Conservation (phyloP, 202 grass and related monocot species). For the Sporobolus alterniflorus region DNA sequence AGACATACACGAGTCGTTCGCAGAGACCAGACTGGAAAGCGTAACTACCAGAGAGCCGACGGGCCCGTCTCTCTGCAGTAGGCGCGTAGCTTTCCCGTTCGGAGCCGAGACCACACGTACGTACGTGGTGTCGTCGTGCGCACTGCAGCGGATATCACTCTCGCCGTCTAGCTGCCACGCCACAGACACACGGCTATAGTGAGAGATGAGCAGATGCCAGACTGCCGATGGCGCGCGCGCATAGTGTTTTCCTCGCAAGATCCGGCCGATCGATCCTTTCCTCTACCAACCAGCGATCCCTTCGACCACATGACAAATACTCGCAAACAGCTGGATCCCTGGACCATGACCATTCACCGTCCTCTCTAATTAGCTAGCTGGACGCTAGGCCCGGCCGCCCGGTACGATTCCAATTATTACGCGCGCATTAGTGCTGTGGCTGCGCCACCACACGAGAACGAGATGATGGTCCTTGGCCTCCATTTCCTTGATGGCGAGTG, state of each 20-base stretch:
- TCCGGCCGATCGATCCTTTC: no score
- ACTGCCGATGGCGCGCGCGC: neutral
- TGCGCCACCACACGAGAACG: neutral
- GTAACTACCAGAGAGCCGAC: no score
- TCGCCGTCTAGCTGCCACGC: neutral
- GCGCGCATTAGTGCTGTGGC: slow-evolving; percentile 28
- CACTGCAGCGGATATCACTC: neutral
- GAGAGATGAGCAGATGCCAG: no score
- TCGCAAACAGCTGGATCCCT: slow-evolving; percentile 36
- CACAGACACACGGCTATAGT: neutral
- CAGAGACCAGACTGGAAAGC: no score
- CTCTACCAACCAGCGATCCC: slow-evolving; percentile 28
- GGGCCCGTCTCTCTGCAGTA: neutral
- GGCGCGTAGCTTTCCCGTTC: neutral
- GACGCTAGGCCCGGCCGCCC: neutral
- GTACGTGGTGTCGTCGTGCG: neutral
- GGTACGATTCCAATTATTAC: neutral
- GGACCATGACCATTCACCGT: slow-evolving; percentile 14
- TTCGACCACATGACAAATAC: slow-evolving; percentile 19
- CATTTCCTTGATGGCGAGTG: neutral
- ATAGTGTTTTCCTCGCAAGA: no score
- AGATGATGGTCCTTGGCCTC: neutral
- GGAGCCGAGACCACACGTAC: neutral
- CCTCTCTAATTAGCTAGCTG: no score
- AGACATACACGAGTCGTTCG: no score